Conservation (phyloP, 345 rosid genomes). For the Eucalyptus sp. region DNA sequence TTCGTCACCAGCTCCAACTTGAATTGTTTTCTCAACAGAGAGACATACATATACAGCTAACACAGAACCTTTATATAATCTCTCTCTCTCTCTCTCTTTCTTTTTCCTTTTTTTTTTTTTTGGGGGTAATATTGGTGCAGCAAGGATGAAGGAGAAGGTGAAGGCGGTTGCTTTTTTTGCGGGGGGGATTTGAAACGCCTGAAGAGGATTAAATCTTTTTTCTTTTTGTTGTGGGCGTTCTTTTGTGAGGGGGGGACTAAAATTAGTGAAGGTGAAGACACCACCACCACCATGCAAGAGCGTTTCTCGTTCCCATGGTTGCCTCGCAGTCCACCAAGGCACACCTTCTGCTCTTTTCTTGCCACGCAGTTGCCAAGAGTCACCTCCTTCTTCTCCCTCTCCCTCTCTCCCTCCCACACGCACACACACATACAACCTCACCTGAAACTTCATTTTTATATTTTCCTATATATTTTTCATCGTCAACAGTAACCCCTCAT, state of each 20-base stretch:
- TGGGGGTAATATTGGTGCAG: neutral
- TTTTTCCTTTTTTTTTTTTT: accelerated
- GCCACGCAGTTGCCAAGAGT: neutral
- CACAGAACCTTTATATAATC: neutral
- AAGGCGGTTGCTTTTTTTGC: neutral
- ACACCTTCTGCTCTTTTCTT: neutral
- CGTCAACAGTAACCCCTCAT: neutral
- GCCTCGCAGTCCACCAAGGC: neutral
- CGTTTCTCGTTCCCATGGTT: neutral
- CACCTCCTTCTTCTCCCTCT: neutral
- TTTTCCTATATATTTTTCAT: neutral
- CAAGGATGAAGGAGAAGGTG: neutral
- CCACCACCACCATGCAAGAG: neutral
- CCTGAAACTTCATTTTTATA: neutral
- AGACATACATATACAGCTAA: neutral
- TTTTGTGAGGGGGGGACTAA: neutral
- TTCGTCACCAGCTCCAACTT: neutral
- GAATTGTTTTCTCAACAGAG: neutral
- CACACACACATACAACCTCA: neutral
- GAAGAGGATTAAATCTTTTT: neutral
- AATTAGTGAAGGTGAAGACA: neutral
- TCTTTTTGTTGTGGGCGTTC: neutral
- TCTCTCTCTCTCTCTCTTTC: neutral
- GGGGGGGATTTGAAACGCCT: neutral
- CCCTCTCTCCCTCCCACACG: neutral